A percentile compares a stretch with the other conserved stretches of the same genome.
Conservation (phyloP, 2,329 filamentous ascomycete species). For the Aspergillus udagawae region DNA sequence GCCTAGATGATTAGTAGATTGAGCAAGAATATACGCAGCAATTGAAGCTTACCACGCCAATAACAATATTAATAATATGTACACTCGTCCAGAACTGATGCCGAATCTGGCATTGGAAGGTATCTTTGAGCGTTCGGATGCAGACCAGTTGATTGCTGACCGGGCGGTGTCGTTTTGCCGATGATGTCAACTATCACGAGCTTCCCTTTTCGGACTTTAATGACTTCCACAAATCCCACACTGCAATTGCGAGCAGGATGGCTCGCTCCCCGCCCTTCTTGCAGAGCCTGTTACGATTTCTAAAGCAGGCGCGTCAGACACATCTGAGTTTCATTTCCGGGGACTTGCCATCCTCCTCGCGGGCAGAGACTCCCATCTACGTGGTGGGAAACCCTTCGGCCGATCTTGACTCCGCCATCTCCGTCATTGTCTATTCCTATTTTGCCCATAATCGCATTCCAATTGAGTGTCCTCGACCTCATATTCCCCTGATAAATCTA, state of each 20-base stretch:
- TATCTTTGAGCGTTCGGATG: neutral
- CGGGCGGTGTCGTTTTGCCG: conserved; percentile 5
- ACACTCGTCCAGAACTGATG: neutral
- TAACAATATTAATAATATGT: neutral
- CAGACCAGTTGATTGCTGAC: neutral
- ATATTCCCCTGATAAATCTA: conserved; percentile 58
- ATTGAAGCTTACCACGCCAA: neutral
- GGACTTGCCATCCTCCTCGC: conserved; percentile 3
- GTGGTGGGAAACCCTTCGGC: conserved; percentile 44
- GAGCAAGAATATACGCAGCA: neutral
- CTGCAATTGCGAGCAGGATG: conserved; percentile 16
- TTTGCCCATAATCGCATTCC: conserved; percentile 45
- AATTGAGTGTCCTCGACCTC: conserved; percentile 37
- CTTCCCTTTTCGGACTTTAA: neutral
- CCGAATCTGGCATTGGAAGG: neutral
- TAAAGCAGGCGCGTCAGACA: conserved; percentile 29
- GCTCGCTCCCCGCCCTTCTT: conserved; percentile 6
- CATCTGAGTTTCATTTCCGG: conserved; percentile 26
- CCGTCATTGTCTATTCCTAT: conserved; percentile 59
- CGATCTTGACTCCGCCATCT: conserved; percentile 62
- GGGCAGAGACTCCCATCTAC: conserved; percentile 29
- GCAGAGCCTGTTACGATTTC: conserved; percentile 32
- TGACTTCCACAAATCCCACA: neutral
- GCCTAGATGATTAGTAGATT: neutral
- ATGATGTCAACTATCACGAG: conserved; percentile 4